These are phyloP conservation scores for Cucurbita pepo DNA, from an alignment of 306 rosid species.

Conservation along the genomic window DNA sequence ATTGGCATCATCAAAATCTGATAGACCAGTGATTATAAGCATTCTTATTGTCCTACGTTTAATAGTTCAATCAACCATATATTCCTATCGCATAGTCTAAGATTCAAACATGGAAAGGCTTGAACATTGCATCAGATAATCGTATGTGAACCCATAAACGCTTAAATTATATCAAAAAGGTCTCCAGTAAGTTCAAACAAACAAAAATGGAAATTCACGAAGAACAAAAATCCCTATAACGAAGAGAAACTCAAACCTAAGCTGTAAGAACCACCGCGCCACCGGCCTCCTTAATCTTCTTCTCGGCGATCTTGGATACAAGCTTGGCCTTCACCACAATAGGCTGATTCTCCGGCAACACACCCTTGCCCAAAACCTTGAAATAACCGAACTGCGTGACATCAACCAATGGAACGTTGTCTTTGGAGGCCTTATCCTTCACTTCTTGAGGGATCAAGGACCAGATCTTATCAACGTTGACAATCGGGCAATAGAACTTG, in stretches of 20 bases:
- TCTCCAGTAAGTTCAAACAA: neutral
- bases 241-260: conserved; percentile 21
- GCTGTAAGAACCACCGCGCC: conserved; percentile 78
- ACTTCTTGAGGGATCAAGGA: conserved; percentile 52
- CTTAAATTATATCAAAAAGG: neutral
- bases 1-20: neutral
- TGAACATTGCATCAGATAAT: neutral
- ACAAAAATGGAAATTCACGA: neutral
- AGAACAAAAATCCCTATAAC: neutral
- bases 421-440: conserved; percentile 59
- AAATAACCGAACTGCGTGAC: conserved; percentile 55
- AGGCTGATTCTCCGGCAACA: conserved; percentile 40
- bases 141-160: neutral
- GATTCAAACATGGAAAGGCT: neutral
- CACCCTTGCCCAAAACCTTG: conserved; percentile 70
- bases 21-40: neutral
- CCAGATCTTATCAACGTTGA: conserved; percentile 71
- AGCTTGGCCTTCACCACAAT: conserved; percentile 74
- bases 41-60: neutral
- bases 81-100: neutral
- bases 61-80: neutral
- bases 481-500: conserved; percentile 60
- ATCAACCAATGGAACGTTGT: conserved; percentile 41
- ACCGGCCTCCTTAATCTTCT: conserved; percentile 85
- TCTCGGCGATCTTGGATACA: conserved; percentile 61